phyloP scores from a whole-genome alignment of 805 yeast genomes.

The Blastobotrys mokoenaii region DNA sequence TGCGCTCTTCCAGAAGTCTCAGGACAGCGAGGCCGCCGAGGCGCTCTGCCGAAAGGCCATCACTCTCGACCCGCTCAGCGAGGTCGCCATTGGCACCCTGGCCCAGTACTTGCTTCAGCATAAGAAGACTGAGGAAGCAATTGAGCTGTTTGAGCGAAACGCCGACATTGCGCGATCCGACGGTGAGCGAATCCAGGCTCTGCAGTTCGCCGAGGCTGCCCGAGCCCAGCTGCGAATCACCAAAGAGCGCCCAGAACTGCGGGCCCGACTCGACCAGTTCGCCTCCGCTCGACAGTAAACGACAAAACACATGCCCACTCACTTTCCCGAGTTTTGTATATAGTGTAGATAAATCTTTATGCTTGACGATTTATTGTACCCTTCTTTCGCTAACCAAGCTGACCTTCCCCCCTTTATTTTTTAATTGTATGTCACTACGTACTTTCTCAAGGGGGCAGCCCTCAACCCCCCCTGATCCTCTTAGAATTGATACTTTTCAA shows the following conservation, averaged over 20 bases:
- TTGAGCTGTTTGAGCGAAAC: slow-evolving; percentile 71
- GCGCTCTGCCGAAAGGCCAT: slow-evolving; percentile 65
- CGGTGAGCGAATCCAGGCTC: slow-evolving; percentile 84
- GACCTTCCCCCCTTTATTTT: too few species aligned
- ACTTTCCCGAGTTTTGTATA: too few species aligned
- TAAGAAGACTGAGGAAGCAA: slow-evolving; percentile 76
- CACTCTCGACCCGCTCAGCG: slow-evolving; percentile 78
- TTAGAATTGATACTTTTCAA: too few species aligned
- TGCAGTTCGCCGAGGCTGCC: slow-evolving; percentile 87
- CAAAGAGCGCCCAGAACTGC: slow-evolving; percentile 27
- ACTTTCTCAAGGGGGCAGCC: too few species aligned
- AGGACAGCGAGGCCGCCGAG: slow-evolving; percentile 50
- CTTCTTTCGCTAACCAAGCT: too few species aligned
- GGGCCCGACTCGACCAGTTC: slow-evolving; percentile 22
- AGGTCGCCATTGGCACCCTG: slow-evolving; percentile 79
- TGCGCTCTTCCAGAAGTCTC: slow-evolving; percentile 30
- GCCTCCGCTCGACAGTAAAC: slow-evolving; percentile 7
- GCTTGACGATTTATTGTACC: too few species aligned
- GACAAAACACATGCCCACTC: too few species aligned
- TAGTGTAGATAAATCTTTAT: too few species aligned
- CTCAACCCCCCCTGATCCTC: too few species aligned
- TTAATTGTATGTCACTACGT: too few species aligned
- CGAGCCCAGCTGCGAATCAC: slow-evolving; percentile 72
- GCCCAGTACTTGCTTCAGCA: slow-evolving; percentile 86
- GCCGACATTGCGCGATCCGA: slow-evolving; percentile 73